Evolutionary conservation across 306 rosid species (phyloP), one percentile per base, ranked within the genome.

Genomic region (Cercis canadensis): DNA sequence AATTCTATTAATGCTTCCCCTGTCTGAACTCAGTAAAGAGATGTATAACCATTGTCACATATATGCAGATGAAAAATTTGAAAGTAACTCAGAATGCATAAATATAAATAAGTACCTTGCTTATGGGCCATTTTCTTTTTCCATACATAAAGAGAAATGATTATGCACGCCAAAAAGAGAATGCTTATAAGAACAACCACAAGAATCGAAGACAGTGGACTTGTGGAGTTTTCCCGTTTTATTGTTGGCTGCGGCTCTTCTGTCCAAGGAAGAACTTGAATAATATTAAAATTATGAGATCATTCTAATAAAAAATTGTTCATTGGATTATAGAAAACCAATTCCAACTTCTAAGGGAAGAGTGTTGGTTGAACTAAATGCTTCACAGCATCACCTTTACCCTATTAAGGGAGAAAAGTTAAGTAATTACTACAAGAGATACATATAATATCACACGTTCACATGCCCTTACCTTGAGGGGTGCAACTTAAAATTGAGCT

Each of bases 401-500:
- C 29, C 29, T 24, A 24, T 24, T 24, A 24, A 24, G 29, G 29
- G 29, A 24, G 29, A 24, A 24, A 3, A n/a, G n/a, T n/a, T n/a
- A n/a, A n/a, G n/a, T n/a, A n/a, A 24, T 24, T 1, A 24, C 29
- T 24, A 24, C 43, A 9, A 37, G 10, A 37, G 43, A 9, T 37
- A 5, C 43, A 6, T 9, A 6, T 39, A n/a, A n/a, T 3, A 45
- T 11, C 15, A 8, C 21, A 54, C 11, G 29, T 24, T 24, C 3
- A 24, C 29, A 24, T 24, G 29, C 29, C 1, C 52, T 16, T 36
- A 80, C 72, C 83, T 71, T 7, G 29, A 24, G 29, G 4, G 0
- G 4, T 54, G 18, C 92, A 84, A 4, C 1, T 56, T 29, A 73
- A 45, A 41, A 0, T 61, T 16, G 7, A 5, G 66, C 14, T 7